Evolutionary conservation across 2,329 filamentous ascomycete genomes (phyloP).

Genomic region (Triangularia setosa): DNA sequence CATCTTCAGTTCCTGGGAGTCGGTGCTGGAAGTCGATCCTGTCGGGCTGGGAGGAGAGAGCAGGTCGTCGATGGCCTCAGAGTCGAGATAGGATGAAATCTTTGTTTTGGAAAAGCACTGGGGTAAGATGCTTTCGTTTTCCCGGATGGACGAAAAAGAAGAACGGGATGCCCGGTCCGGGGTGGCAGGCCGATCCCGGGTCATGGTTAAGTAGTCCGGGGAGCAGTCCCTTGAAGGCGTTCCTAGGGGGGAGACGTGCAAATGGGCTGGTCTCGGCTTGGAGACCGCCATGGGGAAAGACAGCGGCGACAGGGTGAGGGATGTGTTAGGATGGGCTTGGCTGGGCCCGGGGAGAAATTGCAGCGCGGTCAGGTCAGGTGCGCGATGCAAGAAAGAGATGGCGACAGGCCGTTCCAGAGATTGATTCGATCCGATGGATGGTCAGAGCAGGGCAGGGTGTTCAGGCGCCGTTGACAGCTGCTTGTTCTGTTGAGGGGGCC

Average conservation of each 20-base stretch:
- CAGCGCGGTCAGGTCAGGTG: conserved; percentile 24
- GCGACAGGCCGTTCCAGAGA: conserved; percentile 17
- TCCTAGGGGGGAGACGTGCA: conserved; percentile 16
- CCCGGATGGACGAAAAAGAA: conserved; percentile 60
- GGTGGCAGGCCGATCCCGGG: conserved; percentile 23
- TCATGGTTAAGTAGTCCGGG: conserved; percentile 29
- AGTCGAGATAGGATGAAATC: conserved; percentile 53
- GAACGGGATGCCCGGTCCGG: conserved; percentile 43
- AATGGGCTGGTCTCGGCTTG: conserved; percentile 23
- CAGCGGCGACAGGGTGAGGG: conserved; percentile 5
- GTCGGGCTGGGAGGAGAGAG: conserved; percentile 36
- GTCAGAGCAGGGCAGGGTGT: conserved; percentile 7
- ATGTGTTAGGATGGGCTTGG: conserved; percentile 14
- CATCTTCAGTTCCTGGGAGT: conserved; percentile 34
- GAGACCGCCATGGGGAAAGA: conserved; percentile 24
- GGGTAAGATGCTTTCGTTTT: conserved; percentile 54
- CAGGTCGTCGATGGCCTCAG: conserved; percentile 49
- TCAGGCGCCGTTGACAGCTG: conserved; percentile 11
- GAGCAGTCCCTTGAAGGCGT: conserved; percentile 15
- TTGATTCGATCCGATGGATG: conserved; percentile 4
- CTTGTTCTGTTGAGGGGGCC: conserved; percentile 9
- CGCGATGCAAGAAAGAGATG: conserved; percentile 21
- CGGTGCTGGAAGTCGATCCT: conserved; percentile 7
- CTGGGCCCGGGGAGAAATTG: conserved; percentile 14
- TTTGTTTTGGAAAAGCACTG: conserved; percentile 63